phyloP scores from a whole-genome alignment of 2,329 filamentous ascomycete species.

The Macrophomina pseudophaseolina region DNA sequence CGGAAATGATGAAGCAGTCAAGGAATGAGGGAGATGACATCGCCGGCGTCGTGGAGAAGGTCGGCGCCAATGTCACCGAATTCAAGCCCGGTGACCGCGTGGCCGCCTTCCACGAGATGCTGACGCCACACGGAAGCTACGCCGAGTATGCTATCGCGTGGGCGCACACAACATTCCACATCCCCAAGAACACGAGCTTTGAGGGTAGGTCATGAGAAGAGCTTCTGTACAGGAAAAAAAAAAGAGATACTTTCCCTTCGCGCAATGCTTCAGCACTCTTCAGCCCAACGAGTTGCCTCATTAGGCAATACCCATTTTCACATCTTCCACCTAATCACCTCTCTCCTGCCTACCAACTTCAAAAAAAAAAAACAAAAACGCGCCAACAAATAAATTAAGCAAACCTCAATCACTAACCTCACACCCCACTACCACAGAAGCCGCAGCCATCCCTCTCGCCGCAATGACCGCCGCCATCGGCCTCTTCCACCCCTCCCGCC shows the following conservation, averaged over 20 bases:
- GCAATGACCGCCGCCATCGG: constrained; percentile 60
- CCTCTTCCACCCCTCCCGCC: constrained; percentile 49
- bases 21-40: constrained; percentile 31
- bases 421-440: constrained; percentile 43
- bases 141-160: constrained; percentile 53
- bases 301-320: neutral
- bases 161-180: constrained; percentile 50
- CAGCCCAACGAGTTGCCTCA: neutral
- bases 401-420: constrained; percentile 25
- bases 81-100: constrained; percentile 33
- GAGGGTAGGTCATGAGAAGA: constrained; percentile 30
- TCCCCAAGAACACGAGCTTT: constrained; percentile 45
- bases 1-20: neutral
- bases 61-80: constrained; percentile 30
- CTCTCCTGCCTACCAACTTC: no score
- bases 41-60: constrained; percentile 30
- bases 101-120: constrained; percentile 44
- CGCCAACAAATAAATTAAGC: no score
- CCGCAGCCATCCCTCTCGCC: constrained; percentile 60
- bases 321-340: no score
- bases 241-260: neutral
- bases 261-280: neutral
- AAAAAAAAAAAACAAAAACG: no score
- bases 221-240: neutral
- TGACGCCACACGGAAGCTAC: constrained; percentile 41